Evolutionary conservation across 2,329 filamentous ascomycete species (phyloP).

Genomic region (Venturia nashicola): DNA sequence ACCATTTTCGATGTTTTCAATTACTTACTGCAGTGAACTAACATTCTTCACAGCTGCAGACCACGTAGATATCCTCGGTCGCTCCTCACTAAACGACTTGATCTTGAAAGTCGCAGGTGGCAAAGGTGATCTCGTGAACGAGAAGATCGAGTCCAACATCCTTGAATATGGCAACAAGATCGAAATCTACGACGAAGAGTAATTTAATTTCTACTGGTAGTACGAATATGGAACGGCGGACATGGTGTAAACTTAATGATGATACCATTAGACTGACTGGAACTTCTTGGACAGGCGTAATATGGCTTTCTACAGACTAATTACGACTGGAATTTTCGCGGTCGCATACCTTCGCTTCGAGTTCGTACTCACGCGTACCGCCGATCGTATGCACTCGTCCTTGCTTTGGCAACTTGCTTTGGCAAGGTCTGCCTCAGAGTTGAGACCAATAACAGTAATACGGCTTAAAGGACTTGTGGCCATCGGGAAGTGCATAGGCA

Average conservation of each 20-base stretch:
- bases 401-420: too few relatives aligned
- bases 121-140: conserved; percentile 63
- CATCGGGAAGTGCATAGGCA: too few relatives aligned
- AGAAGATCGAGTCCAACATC: conserved; percentile 72
- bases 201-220: background rate
- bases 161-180: conserved; percentile 70
- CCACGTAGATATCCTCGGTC: conserved; percentile 90
- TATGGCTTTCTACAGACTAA: background rate
- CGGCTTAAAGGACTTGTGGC: too few relatives aligned
- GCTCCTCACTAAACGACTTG: conserved; percentile 80
- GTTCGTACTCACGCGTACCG: background rate
- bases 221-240: background rate
- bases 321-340: background rate
- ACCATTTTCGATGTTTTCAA: background rate
- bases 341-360: background rate
- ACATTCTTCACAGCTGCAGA: conserved; percentile 47
- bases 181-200: conserved; percentile 53
- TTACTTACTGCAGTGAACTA: conserved; percentile 2
- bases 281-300: background rate
- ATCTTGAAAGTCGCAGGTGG: conserved; percentile 80
- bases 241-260: background rate
- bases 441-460: too few relatives aligned
- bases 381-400: too few relatives aligned
- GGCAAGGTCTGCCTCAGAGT: too few relatives aligned
- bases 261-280: background rate